phyloP scores from a whole-genome alignment of 164 flowering plant species.

The Houttuynia cordata region DNA sequence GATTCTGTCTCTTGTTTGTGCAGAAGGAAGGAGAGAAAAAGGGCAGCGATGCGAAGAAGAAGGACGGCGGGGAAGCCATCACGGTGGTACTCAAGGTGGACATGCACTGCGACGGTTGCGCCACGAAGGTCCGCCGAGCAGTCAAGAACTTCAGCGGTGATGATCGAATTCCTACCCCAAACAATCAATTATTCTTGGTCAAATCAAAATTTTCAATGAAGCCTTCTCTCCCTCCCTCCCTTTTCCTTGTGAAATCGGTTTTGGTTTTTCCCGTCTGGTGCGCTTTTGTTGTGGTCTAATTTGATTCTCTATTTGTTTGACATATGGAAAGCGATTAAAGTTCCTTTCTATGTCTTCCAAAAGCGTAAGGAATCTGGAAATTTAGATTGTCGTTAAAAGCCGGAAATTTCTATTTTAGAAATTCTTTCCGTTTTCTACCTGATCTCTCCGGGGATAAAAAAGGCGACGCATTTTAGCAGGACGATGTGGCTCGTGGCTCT shows the following conservation, averaged over 20 bases:
- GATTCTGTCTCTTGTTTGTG: background rate
- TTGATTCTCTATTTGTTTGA: too few relatives aligned
- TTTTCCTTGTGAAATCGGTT: background rate
- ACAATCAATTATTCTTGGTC: background rate
- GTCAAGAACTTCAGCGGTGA: conserved; percentile 45
- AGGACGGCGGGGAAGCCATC: conserved; percentile 25
- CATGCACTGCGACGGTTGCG: conserved; percentile 92
- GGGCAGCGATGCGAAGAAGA: conserved; percentile 15
- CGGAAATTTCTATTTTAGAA: too few relatives aligned
- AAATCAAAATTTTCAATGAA: background rate
- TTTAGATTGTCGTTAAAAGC: too few relatives aligned
- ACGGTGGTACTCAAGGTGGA: conserved; percentile 59
- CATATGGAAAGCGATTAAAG: too few relatives aligned
- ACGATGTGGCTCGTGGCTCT: too few relatives aligned
- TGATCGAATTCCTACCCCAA: background rate
- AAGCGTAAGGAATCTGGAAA: too few relatives aligned
- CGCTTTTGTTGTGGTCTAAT: too few relatives aligned
- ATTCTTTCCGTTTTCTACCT: too few relatives aligned
- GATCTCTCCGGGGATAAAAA: too few relatives aligned
- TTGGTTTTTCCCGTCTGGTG: background rate
- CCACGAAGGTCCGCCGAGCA: conserved; percentile 44
- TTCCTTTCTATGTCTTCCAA: too few relatives aligned
- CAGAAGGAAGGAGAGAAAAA: conserved; percentile 10
- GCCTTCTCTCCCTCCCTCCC: too few relatives aligned
- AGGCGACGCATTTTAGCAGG: too few relatives aligned